phyloP scores from a whole-genome alignment of 192 early-diverging fungal species.

The Coemansia sp. region DNA sequence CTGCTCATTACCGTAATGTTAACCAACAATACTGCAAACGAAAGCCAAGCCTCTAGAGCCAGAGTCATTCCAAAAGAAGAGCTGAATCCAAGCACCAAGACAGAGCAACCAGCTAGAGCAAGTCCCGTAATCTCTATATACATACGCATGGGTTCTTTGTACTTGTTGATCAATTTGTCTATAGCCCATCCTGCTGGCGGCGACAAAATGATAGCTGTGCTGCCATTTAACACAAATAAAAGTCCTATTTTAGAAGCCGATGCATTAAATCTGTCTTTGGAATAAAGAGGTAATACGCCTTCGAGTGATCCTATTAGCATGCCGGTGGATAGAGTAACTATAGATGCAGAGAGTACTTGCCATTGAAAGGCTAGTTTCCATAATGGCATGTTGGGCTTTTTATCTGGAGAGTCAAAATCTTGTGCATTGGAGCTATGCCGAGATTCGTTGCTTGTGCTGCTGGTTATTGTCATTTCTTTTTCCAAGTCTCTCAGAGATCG shows the following conservation, averaged over 20 bases:
- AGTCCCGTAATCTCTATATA: slow-evolving; percentile 30
- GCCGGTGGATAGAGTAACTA: slow-evolving; percentile 28
- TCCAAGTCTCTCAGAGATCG: not conserved
- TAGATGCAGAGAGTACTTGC: slow-evolving; percentile 42
- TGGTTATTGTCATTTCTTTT: not conserved
- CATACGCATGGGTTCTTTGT: slow-evolving; percentile 28
- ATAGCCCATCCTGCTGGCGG: slow-evolving; percentile 26
- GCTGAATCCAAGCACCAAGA: slow-evolving; percentile 30
- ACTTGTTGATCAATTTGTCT: slow-evolving; percentile 27
- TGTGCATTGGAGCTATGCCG: not conserved
- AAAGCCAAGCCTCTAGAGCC: slow-evolving; percentile 25
- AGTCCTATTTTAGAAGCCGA: slow-evolving; percentile 35
- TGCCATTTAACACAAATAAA: slow-evolving; percentile 39
- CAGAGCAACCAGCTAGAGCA: slow-evolving; percentile 20
- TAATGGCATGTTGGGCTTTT: slow-evolving; percentile 21
- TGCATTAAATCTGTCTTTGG: slow-evolving; percentile 33
- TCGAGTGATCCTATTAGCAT: slow-evolving; percentile 37
- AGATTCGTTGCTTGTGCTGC: not conserved
- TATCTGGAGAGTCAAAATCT: not conserved
- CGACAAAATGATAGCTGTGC: slow-evolving; percentile 29
- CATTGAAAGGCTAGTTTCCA: slow-evolving; percentile 45
- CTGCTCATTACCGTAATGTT: slow-evolving; percentile 55
- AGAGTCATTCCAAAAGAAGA: slow-evolving; percentile 29
- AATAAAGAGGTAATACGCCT: slow-evolving; percentile 28
- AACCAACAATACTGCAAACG: slow-evolving; percentile 16